Base-by-base conservation (phyloP, 1,139 yeast genomes). In the Scheffersomyces illinoinensis region DNA sequence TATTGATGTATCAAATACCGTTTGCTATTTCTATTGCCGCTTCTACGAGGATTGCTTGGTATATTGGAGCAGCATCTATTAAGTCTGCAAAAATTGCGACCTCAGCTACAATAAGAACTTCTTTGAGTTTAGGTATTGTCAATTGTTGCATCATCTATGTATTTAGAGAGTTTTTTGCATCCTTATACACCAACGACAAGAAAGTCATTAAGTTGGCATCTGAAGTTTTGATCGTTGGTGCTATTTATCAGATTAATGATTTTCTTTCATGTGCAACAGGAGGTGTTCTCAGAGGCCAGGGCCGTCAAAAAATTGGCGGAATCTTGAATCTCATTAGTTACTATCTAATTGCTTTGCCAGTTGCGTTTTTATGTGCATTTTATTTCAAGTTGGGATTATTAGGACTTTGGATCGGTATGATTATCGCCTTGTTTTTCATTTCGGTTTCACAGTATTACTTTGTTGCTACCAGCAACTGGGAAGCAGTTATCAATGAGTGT, bases 41-140 rank as follows among this genome's bases (percentile, higher is more conserved):
- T 1, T 86, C 93, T 14, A 89, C 95, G 0, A 81, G 95, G 73
- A 83, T 89, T 53, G 96, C 95, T 1, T 88, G 91, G 85, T 88
- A 79, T 66, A 83, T 90, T 61, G 96, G 96, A 8, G 89, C 92
- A 1, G 90, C 90, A 0, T 80, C 88, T 3, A 83, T 79, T 59
- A 63, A 68, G 20, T 77, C 88, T 0, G 85, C 89, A 0, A 68
- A 72, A n/a, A 75, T 72, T 1, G 79, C 83, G 0, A 69, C 79
- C 10, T 68, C 73, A 18, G 82, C 86, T 0, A 71, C 86, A 2
- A 66, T 86, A 50, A 55, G 71, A 7, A 63, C 79, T 1, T 78
- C 88, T 0, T 60, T 82, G 3, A 56, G 71, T 1, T 71, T 85
- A 56, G 90, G 90, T 0, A 49, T 73, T 0, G 43, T 79, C 49